Base-by-base conservation (phyloP, 2,329 filamentous ascomycete species). In the Shiraia bambusicola region DNA sequence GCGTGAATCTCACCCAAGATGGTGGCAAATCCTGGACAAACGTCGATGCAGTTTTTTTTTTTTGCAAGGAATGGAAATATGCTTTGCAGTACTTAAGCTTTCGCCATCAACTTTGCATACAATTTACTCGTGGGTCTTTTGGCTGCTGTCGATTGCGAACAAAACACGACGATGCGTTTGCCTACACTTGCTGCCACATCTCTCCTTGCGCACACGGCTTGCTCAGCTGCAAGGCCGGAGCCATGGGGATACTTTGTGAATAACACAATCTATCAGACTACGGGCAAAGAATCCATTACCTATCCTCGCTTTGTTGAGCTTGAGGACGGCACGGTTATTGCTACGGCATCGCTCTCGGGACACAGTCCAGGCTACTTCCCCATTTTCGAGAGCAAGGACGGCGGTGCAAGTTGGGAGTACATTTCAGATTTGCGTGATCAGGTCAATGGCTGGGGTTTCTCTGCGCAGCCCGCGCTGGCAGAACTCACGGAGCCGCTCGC, bases 381-480 rank as follows among this genome's bases (percentile, higher is more conserved):
- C 12, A 59, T 72, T 40, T 72, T 67, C 47, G 66, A 58, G 58
- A 75, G 63, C 58, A 68, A 52, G 48, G 71, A 77, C 67, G 54
- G 67, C 47, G 52, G 70, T 14, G 50, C 55, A 3, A 80, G 75
- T 2, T 87, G 83, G 83, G 69, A 72, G 7, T 75, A 82, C 55
- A 70, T 84, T 37, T 79, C 81, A 9, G 73, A 74, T 13, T 76
- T 87, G 12, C 70, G 76, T 2, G 84, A 87, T 56, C 74, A 77
- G 30, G 78, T 78, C 30, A 83, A 85, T 52, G 76, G 76, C 27
- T 81, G 78, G 70, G 83, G 84, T 4, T 59, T 86, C 41, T 74
- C 80, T 28, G 84, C 84, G 6, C 55, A 56, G 33, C 55, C 55
- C 6, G 45, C 45, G 13, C 28, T 56, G 35, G 28, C 45, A 6